A percentile compares a stretch with the other conserved stretches of the same genome.
Evolutionary conservation across 495 filamentous ascomycete genomes (phyloP).

Genomic region (Apodospora peruviana): DNA sequence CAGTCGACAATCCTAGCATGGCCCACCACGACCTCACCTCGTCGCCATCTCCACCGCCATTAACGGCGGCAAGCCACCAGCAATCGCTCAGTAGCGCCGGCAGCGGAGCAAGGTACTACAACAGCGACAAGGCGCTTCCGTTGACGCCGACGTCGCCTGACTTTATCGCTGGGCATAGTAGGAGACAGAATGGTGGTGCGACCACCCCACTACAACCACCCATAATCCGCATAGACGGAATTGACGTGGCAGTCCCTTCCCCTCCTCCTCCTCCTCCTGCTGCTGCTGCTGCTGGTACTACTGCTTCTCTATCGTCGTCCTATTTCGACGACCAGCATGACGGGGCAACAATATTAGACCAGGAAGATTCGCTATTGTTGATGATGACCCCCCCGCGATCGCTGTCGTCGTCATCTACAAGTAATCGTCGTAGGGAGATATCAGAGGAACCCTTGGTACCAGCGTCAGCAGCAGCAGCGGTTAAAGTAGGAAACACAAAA

Average conservation of each 20-base stretch:
- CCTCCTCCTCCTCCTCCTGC: no score
- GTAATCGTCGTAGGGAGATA: no score
- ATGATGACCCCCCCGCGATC: no score
- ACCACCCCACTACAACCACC: constrained; percentile 16
- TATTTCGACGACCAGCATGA: no score
- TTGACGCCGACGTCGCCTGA: constrained; percentile 30
- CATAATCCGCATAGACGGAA: constrained; percentile 9
- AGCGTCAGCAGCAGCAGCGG: background rate
- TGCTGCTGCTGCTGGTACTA: no score
- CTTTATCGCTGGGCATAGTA: background rate
- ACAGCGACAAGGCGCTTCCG: constrained; percentile 23
- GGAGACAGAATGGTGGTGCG: constrained; percentile 17
- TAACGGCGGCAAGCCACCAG: background rate
- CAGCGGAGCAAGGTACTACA: background rate
- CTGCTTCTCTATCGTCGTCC: no score
- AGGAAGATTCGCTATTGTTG: no score
- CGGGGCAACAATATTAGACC: no score
- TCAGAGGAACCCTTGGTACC: background rate
- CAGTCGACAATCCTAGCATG: no score
- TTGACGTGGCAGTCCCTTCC: no score
- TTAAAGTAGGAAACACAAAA: background rate
- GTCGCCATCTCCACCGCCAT: background rate
- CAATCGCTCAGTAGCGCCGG: constrained; percentile 1
- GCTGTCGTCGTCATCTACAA: no score
- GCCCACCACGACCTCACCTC: background rate